These are phyloP conservation scores for Bretschneidera sinensis DNA, from an alignment of 345 rosid genomes.

Conservation along the genomic window DNA sequence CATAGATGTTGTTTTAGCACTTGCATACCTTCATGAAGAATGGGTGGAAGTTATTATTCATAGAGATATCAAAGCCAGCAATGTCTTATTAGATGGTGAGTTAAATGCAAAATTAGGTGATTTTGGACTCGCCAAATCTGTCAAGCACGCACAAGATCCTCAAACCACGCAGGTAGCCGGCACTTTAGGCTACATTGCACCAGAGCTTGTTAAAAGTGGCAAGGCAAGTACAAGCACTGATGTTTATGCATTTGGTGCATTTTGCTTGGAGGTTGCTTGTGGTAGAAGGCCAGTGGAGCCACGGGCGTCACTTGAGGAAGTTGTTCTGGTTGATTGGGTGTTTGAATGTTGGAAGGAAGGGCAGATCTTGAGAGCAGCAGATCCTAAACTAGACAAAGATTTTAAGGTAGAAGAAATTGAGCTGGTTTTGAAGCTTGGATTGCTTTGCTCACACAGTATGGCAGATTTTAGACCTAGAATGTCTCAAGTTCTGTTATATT, in stretches of 20 bases:
- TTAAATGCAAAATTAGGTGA: conserved; percentile 41
- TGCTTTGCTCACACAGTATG: conserved; percentile 26
- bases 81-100: conserved; percentile 31
- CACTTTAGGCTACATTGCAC: conserved; percentile 40
- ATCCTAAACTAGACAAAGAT: conserved; percentile 17
- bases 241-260: conserved; percentile 39
- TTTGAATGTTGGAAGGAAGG: conserved; percentile 32
- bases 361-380: conserved; percentile 23
- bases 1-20: conserved; percentile 32
- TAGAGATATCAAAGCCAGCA: conserved; percentile 39
- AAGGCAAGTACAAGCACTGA: conserved; percentile 36
- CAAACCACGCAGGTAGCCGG: conserved; percentile 39
- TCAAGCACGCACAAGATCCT: conserved; percentile 34
- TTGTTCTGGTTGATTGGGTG: conserved; percentile 33
- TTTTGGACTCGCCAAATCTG: conserved; percentile 34
- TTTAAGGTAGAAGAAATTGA: conserved; percentile 13
- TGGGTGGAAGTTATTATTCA: conserved; percentile 49
- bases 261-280: conserved; percentile 38
- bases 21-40: conserved; percentile 38
- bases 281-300: conserved; percentile 36
- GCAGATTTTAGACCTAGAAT: conserved; percentile 27
- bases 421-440: conserved; percentile 33
- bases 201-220: conserved; percentile 31
- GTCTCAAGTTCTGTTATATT: conserved; percentile 16
- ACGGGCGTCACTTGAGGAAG: conserved; percentile 4